Percentiles rank a stretch among this genome's conserved stretches.
These are phyloP conservation scores for Populus deltoides DNA, from an alignment of 345 rosid genomes.

Conservation along the genomic window DNA sequence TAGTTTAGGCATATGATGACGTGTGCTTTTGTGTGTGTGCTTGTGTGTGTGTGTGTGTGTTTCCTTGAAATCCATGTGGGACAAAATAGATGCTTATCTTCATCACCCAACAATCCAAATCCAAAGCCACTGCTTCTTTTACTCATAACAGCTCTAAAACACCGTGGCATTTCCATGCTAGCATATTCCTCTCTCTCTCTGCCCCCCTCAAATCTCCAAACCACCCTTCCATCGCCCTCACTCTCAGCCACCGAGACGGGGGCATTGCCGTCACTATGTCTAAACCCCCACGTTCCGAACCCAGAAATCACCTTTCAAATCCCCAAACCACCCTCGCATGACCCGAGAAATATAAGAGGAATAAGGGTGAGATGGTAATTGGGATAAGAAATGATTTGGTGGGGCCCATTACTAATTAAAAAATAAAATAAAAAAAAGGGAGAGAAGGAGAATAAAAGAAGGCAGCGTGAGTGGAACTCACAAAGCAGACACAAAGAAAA, in stretches of 20 bases:
- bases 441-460: slow-evolving; percentile 11
- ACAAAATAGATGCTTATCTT: slow-evolving; percentile 38
- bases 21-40: too few species aligned
- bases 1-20: too few species aligned
- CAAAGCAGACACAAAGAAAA: slow-evolving; percentile 30
- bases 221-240: background rate
- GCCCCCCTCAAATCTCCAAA: slow-evolving; percentile 1
- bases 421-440: background rate
- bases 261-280: background rate
- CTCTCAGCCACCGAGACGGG: background rate
- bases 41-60: too few species aligned
- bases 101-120: slow-evolving; percentile 22
- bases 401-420: slow-evolving; percentile 16
- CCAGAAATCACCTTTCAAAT: background rate
- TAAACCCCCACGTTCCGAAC: background rate
- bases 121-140: slow-evolving; percentile 4
- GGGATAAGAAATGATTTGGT: background rate
- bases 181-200: background rate
- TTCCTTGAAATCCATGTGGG: slow-evolving; percentile 24
- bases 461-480: slow-evolving; percentile 46
- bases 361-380: slow-evolving; percentile 31
- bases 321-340: background rate
- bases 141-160: slow-evolving; percentile 14
- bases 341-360: background rate
- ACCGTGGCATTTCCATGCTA: slow-evolving; percentile 31